Evolutionary conservation across 2,329 filamentous ascomycete species (phyloP), one percentile per base, ranked within the genome.

Genomic region (Cladobotryum protrusum): DNA sequence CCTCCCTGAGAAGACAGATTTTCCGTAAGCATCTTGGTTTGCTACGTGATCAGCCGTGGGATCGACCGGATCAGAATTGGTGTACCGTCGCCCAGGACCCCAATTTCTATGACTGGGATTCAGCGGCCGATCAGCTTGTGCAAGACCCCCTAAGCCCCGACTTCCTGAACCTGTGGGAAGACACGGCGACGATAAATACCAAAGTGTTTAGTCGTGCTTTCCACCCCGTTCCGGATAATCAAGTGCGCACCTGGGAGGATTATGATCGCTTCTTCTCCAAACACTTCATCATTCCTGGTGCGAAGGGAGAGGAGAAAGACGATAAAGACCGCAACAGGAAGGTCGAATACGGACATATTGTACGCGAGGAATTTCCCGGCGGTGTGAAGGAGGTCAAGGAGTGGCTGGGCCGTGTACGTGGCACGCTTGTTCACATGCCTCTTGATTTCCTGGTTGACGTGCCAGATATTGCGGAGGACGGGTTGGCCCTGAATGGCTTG

Each of bases 11-110:
- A 18, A 82, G 91, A 34, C 83, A 90, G 64, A 81, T 96, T 55
- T 96, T 89, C 82, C 83, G 91, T 58, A 95, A 96, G 72, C 92
- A 96, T 64, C 79, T 96, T 2, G 92, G 92, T 40, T 77, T 96
- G 8, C 75, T 96, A 9, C 84, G 85, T 0, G 76, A 88, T 8
- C 89, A 96, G 66, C 72, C 75, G 33, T 82, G 85, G 59, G 86
- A 85, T 52, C 71, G 68, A 3, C 76, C 84, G 5, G 79, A 87
- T 59, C 75, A 78, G 48, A 96, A 96, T 69, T 91, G 89, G 59
- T 81, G 85, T 47, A 88, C 89, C 0, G 81, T 91, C 1, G 77
- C 78, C 50, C 78, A 81, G 45, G 81, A 79, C 42, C 78, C 80
- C 45, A 96, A 96, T 68, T 70, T 81, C 34, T 86, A 87, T 63